Conservation (phyloP, 1,284 basidiomycete species). For the Boletus sp. region DNA sequence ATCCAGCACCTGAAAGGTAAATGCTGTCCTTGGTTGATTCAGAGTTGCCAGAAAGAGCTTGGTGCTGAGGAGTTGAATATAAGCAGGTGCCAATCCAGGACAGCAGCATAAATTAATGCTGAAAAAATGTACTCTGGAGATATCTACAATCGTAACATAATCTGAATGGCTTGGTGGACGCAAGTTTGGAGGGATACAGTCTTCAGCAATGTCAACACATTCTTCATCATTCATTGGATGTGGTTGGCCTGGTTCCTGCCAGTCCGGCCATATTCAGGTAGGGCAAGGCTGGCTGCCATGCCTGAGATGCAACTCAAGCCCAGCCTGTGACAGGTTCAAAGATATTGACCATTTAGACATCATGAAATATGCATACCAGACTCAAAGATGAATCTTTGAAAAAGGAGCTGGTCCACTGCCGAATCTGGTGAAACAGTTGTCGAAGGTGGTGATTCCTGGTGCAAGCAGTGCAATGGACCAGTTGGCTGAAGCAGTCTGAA, state of each 20-base stretch:
- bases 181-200: background rate
- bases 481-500: too few species aligned
- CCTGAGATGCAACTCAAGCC: background rate
- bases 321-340: background rate
- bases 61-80: too few species aligned
- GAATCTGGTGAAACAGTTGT: too few species aligned
- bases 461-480: too few species aligned
- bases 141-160: background rate
- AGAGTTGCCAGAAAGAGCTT: too few species aligned
- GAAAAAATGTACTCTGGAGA: background rate
- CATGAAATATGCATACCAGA: too few species aligned
- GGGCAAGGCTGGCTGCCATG: background rate
- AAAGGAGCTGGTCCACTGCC: too few species aligned
- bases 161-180: background rate
- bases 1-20: conserved; percentile 34
- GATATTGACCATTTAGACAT: too few species aligned
- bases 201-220: background rate
- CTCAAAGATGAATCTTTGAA: too few species aligned
- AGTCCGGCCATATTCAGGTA: background rate
- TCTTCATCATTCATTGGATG: background rate
- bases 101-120: background rate
- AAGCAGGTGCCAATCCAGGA: too few species aligned
- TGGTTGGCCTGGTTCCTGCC: too few species aligned
- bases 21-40: conserved; percentile 28
- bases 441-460: too few species aligned